These are phyloP conservation scores for Myrmaecium sp. DNA, from an alignment of 2,329 filamentous ascomycete species.

Conservation along the genomic window DNA sequence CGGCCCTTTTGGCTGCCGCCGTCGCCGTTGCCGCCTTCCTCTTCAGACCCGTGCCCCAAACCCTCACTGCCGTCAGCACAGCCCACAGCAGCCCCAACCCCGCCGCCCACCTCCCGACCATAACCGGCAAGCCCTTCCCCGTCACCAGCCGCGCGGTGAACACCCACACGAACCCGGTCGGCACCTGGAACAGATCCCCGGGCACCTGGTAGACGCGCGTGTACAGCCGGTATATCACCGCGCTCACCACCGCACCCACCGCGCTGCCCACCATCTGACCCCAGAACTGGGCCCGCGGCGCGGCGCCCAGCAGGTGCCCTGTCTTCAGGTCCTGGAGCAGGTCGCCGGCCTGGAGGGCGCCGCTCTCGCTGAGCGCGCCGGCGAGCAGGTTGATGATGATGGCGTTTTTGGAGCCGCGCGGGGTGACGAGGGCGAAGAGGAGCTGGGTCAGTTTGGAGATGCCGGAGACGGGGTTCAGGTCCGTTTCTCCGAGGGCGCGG, in stretches of 20 bases:
- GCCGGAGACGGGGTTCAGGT: conserved; percentile 88
- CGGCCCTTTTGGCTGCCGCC: too few relatives aligned
- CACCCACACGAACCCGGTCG: conserved; percentile 92
- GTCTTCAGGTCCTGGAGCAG: conserved; percentile 97
- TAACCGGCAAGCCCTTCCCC: conserved; percentile 68
- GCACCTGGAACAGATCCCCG: conserved; percentile 78
- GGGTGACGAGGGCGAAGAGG: conserved; percentile 82
- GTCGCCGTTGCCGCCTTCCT: conserved; percentile 14
- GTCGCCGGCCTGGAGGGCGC: conserved; percentile 86
- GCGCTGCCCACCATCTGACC: conserved; percentile 85
- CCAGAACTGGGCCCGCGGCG: conserved; percentile 90
- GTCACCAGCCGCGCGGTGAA: conserved; percentile 90
- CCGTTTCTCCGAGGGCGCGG: conserved; percentile 58
- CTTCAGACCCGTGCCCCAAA: conserved; percentile 17
- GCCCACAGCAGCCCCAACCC: conserved; percentile 62
- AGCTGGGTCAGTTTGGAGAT: conserved; percentile 95
- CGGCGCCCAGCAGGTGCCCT: conserved; percentile 78
- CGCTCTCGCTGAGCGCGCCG: conserved; percentile 69
- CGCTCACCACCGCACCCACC: conserved; percentile 70
- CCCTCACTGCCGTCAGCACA: conserved; percentile 51
- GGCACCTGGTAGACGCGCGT: conserved; percentile 80
- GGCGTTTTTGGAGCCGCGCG: conserved; percentile 54
- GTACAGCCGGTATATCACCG: conserved; percentile 78
- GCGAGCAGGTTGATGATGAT: conserved; percentile 93
- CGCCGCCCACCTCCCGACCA: conserved; percentile 65